Base-by-base conservation (phyloP, 768 basidiomycete genomes). In the Sporobolomyces roseus region DNA sequence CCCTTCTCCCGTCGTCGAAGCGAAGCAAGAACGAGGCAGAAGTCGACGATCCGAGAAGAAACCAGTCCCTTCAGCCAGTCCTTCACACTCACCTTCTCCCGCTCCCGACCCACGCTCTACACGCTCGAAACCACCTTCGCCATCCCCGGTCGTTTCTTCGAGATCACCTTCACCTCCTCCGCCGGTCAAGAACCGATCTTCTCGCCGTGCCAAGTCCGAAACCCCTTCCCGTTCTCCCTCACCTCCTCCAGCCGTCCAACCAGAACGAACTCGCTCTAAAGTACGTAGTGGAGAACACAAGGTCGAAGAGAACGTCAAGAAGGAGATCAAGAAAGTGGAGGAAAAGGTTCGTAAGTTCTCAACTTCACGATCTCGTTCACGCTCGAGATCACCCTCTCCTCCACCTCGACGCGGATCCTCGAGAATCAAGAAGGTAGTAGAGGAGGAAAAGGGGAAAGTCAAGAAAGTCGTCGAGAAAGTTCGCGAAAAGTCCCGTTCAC, bases 51-150 rank as follows among this genome's bases (percentile, higher is more conserved):
- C 52, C 17, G 52, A 53, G 30, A 51, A 51, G 25, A 51, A 27
- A 27, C 23, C 45, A 12, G 14, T 23, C 29, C 38, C 16, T 7
- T 43, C n/a, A n/a, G n/a, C n/a, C n/a, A n/a, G n/a, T n/a, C n/a
- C n/a, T 36, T 8, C 33, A 36, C 25, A 48, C 48, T 63, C 62
- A 9, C 52, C 50, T 23, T 54, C 62, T 3, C 62, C 62, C n/a
- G 45, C 62, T 25, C 21, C 55, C 33, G 23, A 46, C 14, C 51
- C 61, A 3, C 61, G 61, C 61, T 50, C 61, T 38, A 36, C 48
- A 17, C 61, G 49, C 32, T 14, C 33, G 12, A 17, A 16, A 36
- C 48, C 23, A 9, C 25, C 61, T 4, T 23, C 32, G 19, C n/a
- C n/a, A n/a, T 32, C 52, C 14, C 45, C 45, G 8, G 45, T 21